Conservation (phyloP, 2,329 filamentous ascomycete genomes). For the Rutstroemia sp. region DNA sequence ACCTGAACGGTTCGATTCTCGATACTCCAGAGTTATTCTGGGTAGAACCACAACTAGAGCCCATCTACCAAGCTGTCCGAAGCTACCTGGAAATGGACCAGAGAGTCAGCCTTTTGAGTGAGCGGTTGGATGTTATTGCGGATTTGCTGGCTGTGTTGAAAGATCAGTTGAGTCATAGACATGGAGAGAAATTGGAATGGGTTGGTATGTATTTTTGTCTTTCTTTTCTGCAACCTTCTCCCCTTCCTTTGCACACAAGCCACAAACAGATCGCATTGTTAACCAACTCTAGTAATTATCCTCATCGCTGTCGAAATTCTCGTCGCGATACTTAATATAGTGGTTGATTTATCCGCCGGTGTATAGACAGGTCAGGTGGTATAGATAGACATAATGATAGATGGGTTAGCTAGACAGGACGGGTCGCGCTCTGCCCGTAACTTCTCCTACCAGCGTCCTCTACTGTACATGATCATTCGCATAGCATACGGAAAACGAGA, state of each 20-base stretch:
- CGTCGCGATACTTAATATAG: constrained; percentile 87
- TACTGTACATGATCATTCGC: too few species aligned
- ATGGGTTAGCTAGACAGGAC: too few species aligned
- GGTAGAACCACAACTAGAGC: constrained; percentile 94
- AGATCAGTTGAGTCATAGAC: constrained; percentile 89
- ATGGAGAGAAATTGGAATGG: constrained; percentile 85
- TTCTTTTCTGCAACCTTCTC: neutral
- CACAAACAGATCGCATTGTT: neutral
- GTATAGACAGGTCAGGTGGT: constrained; percentile 11
- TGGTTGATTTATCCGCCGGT: constrained; percentile 82
- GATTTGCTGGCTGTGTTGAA: constrained; percentile 90
- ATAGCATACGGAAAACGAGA: too few species aligned
- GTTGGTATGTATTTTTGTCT: constrained; percentile 57
- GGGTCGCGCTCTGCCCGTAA: too few species aligned
- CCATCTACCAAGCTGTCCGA: constrained; percentile 89
- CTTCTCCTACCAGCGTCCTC: too few species aligned
- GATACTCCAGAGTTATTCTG: constrained; percentile 98
- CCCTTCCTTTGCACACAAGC: neutral
- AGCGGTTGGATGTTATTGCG: constrained; percentile 85
- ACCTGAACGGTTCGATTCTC: constrained; percentile 91
- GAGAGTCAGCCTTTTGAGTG: constrained; percentile 79
- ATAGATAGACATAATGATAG: too few species aligned
- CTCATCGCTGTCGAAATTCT: constrained; percentile 94
- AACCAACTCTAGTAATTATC: constrained; percentile 63
- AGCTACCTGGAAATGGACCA: constrained; percentile 99